Conservation (phyloP, 2,329 filamentous ascomycete species). For the Beauveria medogensis region DNA sequence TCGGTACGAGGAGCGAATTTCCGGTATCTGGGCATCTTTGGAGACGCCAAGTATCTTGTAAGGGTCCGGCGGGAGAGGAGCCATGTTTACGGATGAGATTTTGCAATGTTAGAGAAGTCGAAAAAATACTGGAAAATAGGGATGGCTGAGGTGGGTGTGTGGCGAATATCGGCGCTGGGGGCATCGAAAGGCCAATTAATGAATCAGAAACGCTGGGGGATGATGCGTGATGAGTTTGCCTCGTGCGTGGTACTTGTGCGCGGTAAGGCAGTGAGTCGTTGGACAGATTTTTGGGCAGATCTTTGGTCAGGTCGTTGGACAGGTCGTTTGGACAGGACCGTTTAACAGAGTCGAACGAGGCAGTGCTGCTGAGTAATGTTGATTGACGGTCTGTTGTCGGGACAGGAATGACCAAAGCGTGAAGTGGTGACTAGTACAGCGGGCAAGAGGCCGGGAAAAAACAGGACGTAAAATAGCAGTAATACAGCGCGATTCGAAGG, state of each 20-base stretch:
- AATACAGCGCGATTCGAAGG: slow-evolving; percentile 7
- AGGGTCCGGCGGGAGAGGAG: slow-evolving; percentile 58
- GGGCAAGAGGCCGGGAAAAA: neutral
- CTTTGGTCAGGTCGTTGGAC: no score
- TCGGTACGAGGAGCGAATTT: slow-evolving; percentile 73
- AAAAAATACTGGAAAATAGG: neutral
- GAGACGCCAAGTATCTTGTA: slow-evolving; percentile 70
- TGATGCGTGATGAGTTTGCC: neutral
- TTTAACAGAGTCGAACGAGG: neutral
- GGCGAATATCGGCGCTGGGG: neutral
- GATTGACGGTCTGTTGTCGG: slow-evolving; percentile 1
- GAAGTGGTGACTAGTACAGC: neutral
- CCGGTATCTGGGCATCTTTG: slow-evolving; percentile 58
- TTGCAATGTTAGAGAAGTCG: neutral
- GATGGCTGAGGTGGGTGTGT: neutral
- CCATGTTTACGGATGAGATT: slow-evolving; percentile 29
- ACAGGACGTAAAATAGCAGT: slow-evolving; percentile 2
- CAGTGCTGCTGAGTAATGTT: neutral
- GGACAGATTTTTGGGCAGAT: neutral
- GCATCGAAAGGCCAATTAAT: neutral
- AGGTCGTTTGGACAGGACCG: no score
- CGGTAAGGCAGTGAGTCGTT: neutral
- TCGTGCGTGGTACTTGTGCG: neutral
- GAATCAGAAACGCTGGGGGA: neutral
- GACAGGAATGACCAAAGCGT: neutral